Evolutionary conservation across 305 asterid genomes (phyloP), one percentile per base, ranked within the genome.

Genomic region (Euphrasia arctica): DNA sequence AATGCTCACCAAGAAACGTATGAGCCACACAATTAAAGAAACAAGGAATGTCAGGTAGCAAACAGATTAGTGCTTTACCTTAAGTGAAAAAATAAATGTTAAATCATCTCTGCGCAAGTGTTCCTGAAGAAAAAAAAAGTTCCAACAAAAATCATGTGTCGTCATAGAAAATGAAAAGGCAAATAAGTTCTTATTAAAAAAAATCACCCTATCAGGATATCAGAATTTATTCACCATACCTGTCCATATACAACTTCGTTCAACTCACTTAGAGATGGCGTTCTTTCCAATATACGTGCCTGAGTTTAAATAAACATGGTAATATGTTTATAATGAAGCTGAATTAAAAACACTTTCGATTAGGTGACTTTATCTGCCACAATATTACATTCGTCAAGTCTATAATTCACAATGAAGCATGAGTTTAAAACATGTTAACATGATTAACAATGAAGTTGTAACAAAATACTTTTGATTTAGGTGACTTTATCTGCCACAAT

Each of bases 201-300:
- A 29, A 36, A 0, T 5, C 42, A 36, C 9, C 42, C 42, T 36
- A 6, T 36, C 42, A 36, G 42, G 42, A 36, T 36, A 29, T 29
- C 34, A 29, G 2, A 7, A 42, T 18, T 41, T 41, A 42, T 72
- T 36, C 61, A 42, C 11, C 69, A 66, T 76, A 91, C 98, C 98
- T 92, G 97, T 69, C 98, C 98, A 67, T 85, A 87, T 50, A 91
- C 89, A 76, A 92, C 83, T 68, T 80, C 85, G 72, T 92, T 92
- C 76, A 92, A 77, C 74, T 90, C 97, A 78, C 89, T 92, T 66
- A 87, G 70, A 60, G 98, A 92, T 49, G 98, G 97, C 6, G 96
- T 84, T 84, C 86, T 89, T 83, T 85, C 91, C 71, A 87, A 75
- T 39, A 87, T 67, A 58, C 80, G 91, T 51, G 95, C 97, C 98